A percentile compares a stretch with the other conserved stretches of the same genome.
phyloP scores from a whole-genome alignment of 2,329 filamentous ascomycete genomes.

The Huntiella abstrusa region DNA sequence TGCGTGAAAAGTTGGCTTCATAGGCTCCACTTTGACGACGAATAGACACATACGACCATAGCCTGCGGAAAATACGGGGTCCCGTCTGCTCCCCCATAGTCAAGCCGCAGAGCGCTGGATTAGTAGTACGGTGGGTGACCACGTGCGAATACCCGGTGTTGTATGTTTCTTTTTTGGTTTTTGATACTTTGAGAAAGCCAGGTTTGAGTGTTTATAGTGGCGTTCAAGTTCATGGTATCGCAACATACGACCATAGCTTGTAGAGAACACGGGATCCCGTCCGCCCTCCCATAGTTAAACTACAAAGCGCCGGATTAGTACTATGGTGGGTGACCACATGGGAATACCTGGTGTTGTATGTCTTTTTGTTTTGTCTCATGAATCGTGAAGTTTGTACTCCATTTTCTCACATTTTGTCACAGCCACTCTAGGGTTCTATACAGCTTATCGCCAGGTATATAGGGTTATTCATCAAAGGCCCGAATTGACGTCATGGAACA shows the following conservation, averaged over 20 bases:
- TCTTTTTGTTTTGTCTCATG: background rate
- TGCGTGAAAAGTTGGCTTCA: too few relatives aligned
- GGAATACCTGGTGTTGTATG: constrained; percentile 8
- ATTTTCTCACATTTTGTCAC: too few relatives aligned
- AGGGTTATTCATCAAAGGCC: too few relatives aligned
- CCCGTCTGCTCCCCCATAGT: too few relatives aligned
- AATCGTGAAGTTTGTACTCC: too few relatives aligned
- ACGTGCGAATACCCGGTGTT: background rate
- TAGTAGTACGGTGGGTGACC: background rate
- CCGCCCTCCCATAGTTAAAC: constrained; percentile 4
- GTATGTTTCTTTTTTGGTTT: background rate
- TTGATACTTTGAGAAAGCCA: background rate
- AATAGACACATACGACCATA: too few relatives aligned
- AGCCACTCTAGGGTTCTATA: too few relatives aligned
- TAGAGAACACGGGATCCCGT: constrained; percentile 7
- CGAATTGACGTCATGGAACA: too few relatives aligned
- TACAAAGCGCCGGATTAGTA: constrained; percentile 3
- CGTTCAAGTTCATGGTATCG: background rate
- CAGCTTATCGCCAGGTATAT: too few relatives aligned
- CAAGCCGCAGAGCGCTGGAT: too few relatives aligned
- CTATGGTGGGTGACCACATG: constrained; percentile 6
- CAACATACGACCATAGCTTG: constrained; percentile 7
- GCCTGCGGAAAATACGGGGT: too few relatives aligned
- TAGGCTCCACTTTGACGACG: too few relatives aligned
- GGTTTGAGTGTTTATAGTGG: background rate